phyloP scores from a whole-genome alignment of 768 basidiomycete genomes.

The Infundibulicybe gibba region DNA sequence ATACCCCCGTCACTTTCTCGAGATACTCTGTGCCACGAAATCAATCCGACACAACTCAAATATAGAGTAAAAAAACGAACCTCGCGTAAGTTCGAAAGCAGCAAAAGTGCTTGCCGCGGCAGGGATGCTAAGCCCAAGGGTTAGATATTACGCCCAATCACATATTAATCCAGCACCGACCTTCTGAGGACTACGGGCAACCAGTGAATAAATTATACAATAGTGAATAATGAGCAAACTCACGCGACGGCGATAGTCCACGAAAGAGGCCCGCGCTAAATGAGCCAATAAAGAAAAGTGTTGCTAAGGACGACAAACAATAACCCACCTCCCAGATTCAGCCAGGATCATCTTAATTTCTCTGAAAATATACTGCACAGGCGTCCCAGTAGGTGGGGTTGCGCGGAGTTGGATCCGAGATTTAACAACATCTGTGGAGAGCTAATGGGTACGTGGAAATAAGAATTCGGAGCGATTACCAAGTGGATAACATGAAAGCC shows the following conservation, averaged over 20 bases:
- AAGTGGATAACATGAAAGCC: conserved; percentile 91
- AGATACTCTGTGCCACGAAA: too few relatives aligned
- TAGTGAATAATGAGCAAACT: conserved; percentile 21
- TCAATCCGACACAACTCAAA: too few relatives aligned
- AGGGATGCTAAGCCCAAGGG: conserved; percentile 59
- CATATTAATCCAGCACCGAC: conserved; percentile 21
- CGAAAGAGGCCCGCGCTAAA: conserved; percentile 62
- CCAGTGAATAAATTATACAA: not conserved
- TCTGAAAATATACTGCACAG: conserved; percentile 69
- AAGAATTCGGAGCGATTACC: conserved; percentile 36
- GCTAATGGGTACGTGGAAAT: not conserved
- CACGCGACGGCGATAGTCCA: conserved; percentile 75
- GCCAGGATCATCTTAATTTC: conserved; percentile 66
- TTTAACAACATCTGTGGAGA: conserved; percentile 75
- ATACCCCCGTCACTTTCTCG: too few relatives aligned
- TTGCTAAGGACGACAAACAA: not conserved
- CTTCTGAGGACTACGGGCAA: conserved; percentile 54
- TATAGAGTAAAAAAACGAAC: conserved; percentile 26
- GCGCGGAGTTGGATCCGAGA: conserved; percentile 81
- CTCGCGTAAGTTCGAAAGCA: conserved; percentile 81
- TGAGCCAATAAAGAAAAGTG: not conserved
- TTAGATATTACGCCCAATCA: not conserved
- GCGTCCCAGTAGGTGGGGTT: conserved; percentile 70
- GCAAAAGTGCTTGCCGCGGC: conserved; percentile 90
- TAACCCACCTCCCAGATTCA: conserved; percentile 71